A percentile compares a stretch with the other conserved stretches of the same genome.
phyloP scores from a whole-genome alignment of 2,329 filamentous ascomycete genomes.

The Stagonosporopsis cucurbitacearum region DNA sequence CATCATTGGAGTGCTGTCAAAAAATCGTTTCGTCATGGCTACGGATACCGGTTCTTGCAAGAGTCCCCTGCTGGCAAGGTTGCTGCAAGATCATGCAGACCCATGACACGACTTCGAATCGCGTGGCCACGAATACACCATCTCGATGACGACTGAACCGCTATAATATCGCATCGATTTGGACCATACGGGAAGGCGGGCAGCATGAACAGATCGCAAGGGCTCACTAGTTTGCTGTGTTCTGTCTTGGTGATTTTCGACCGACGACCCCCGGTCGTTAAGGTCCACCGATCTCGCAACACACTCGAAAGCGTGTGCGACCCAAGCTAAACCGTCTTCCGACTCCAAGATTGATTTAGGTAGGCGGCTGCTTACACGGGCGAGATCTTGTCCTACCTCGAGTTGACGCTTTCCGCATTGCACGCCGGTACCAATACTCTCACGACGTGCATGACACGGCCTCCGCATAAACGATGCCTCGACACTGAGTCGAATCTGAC shows the following conservation, averaged over 20 bases:
- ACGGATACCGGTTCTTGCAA: neutral
- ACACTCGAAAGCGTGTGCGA: neutral
- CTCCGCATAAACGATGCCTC: neutral
- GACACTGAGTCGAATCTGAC: neutral
- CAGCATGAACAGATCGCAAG: neutral
- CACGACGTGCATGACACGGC: neutral
- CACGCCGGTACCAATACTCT: neutral
- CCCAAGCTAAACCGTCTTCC: neutral
- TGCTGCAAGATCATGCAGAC: conserved; percentile 17
- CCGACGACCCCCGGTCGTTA: neutral
- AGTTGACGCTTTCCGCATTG: neutral
- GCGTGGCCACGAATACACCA: neutral
- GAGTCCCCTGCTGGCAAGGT: neutral
- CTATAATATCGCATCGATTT: neutral
- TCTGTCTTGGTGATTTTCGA: neutral
- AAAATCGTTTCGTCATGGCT: neutral
- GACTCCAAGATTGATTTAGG: neutral
- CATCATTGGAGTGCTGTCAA: neutral
- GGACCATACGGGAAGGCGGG: neutral
- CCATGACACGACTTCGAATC: conserved; percentile 2
- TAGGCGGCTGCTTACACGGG: neutral
- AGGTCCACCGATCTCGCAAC: neutral
- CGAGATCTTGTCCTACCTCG: conserved; percentile 2
- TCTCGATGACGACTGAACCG: neutral
- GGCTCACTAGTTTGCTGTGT: neutral